Evolutionary conservation across 768 basidiomycete species (phyloP).

Genomic region (Tulasnella sp.): DNA sequence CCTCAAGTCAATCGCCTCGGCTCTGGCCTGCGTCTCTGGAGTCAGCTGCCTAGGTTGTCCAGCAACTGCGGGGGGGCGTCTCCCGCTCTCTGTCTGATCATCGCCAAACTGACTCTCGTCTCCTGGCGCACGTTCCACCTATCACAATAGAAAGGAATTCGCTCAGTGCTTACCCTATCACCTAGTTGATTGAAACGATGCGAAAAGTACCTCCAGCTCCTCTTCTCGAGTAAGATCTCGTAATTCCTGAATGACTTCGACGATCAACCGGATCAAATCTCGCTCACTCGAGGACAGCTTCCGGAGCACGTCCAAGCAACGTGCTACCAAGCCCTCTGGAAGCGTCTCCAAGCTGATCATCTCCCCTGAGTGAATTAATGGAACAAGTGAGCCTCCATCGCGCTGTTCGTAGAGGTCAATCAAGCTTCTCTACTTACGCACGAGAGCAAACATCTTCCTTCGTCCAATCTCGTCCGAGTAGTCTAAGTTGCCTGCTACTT

Average conservation of each 20-base stretch:
- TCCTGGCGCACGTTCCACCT: constrained; percentile 11
- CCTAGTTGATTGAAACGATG: constrained; percentile 17
- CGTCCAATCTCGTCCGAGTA: constrained; percentile 89
- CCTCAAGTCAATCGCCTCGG: constrained; percentile 57
- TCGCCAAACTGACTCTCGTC: constrained; percentile 23
- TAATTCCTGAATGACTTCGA: constrained; percentile 77
- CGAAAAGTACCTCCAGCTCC: constrained; percentile 21
- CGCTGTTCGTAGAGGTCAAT: too few relatives aligned
- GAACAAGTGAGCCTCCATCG: not conserved
- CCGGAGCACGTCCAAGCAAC: constrained; percentile 75
- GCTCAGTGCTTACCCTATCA: too few relatives aligned
- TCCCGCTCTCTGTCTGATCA: constrained; percentile 26
- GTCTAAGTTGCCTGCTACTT: constrained; percentile 68
- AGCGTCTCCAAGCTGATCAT: constrained; percentile 69
- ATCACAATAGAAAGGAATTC: not conserved
- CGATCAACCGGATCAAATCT: constrained; percentile 79
- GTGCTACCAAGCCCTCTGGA: constrained; percentile 56
- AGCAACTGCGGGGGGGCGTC: not conserved
- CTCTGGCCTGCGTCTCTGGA: constrained; percentile 46
- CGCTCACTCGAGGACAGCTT: constrained; percentile 61
- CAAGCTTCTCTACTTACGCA: constrained; percentile 44
- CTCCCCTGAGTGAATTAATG: constrained; percentile 38
- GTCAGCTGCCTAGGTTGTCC: constrained; percentile 33
- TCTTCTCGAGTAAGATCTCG: constrained; percentile 43
- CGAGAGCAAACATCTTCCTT: constrained; percentile 74